A percentile compares a stretch with the other conserved stretches of the same genome.
Conservation (phyloP, 768 basidiomycete species). For the Postia placenta region DNA sequence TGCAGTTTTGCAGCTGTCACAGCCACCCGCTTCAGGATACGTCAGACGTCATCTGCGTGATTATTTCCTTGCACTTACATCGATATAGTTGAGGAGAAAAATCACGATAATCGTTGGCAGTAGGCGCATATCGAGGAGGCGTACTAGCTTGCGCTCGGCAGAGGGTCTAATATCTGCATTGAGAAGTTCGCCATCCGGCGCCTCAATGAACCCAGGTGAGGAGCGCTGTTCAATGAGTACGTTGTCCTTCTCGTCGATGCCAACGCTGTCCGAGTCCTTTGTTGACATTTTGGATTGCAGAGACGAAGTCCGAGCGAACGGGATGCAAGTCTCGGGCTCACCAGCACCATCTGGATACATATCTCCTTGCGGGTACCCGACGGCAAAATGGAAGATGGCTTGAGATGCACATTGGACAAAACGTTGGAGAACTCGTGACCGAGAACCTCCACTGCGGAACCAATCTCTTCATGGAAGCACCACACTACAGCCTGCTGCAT, state of each 20-base stretch:
- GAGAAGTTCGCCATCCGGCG: slow-evolving; percentile 19
- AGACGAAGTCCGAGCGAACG: background rate
- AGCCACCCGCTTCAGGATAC: slow-evolving; percentile 27
- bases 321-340: background rate
- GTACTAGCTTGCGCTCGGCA: slow-evolving; percentile 37
- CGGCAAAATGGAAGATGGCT: slow-evolving; percentile 1
- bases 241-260: slow-evolving; percentile 1
- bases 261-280: slow-evolving; percentile 1
- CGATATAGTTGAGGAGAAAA: slow-evolving; percentile 64
- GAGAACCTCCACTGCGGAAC: background rate
- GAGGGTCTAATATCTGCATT: slow-evolving; percentile 14
- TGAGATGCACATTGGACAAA: background rate
- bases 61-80: slow-evolving; percentile 38
- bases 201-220: background rate
- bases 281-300: background rate
- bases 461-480: background rate
- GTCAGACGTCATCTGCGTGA: background rate
- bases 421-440: slow-evolving; percentile 3
- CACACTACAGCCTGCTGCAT: background rate
- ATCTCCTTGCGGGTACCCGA: slow-evolving; percentile 3
- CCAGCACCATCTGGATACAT: background rate
- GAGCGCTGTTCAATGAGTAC: slow-evolving; percentile 3
- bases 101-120: slow-evolving; percentile 54
- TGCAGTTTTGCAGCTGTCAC: slow-evolving; percentile 33
- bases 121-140: slow-evolving; percentile 50